Evolutionary conservation across 352 stramenopile genomes (phyloP).

Genomic region (Phytophthora sp.): DNA sequence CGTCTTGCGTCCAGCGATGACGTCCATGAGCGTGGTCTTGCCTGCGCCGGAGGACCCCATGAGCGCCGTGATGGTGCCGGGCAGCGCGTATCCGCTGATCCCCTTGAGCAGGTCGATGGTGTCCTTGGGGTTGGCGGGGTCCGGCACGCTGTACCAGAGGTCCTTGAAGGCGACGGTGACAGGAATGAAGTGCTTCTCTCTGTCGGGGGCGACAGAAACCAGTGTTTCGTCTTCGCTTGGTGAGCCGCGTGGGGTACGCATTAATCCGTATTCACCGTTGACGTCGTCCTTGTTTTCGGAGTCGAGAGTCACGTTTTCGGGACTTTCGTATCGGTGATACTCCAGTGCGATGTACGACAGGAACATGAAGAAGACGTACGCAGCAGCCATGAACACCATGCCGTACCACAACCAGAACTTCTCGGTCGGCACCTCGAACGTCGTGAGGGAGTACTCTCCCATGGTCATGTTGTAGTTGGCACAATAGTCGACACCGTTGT

Average conservation of each 20-base stretch:
- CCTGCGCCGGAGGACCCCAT: slow-evolving; percentile 24
- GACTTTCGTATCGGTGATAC: slow-evolving; percentile 5
- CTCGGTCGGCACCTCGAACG: slow-evolving; percentile 12
- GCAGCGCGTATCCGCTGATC: slow-evolving; percentile 23
- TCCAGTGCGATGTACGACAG: slow-evolving; percentile 11
- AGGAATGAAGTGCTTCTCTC: slow-evolving; percentile 10
- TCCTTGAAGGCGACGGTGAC: slow-evolving; percentile 5
- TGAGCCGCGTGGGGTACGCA: background rate
- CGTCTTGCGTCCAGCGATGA: slow-evolving; percentile 26
- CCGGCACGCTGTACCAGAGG: slow-evolving; percentile 7
- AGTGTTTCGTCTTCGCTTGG: background rate
- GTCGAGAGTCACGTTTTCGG: slow-evolving; percentile 8
- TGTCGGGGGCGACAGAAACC: background rate
- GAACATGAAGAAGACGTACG: slow-evolving; percentile 15
- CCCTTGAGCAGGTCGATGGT: slow-evolving; percentile 28
- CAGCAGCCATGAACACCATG: slow-evolving; percentile 2
- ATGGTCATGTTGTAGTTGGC: background rate
- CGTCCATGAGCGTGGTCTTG: slow-evolving; percentile 30
- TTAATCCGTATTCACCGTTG: background rate
- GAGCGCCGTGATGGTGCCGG: slow-evolving; percentile 22
- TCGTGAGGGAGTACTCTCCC: slow-evolving; percentile 7
- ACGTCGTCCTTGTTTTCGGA: background rate
- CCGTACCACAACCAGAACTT: slow-evolving; percentile 23
- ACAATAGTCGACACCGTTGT: slow-evolving; percentile 5
- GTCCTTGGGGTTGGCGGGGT: slow-evolving; percentile 18